These are phyloP conservation scores for Lepiota subincarnata DNA, from an alignment of 768 basidiomycete species.

Conservation along the genomic window DNA sequence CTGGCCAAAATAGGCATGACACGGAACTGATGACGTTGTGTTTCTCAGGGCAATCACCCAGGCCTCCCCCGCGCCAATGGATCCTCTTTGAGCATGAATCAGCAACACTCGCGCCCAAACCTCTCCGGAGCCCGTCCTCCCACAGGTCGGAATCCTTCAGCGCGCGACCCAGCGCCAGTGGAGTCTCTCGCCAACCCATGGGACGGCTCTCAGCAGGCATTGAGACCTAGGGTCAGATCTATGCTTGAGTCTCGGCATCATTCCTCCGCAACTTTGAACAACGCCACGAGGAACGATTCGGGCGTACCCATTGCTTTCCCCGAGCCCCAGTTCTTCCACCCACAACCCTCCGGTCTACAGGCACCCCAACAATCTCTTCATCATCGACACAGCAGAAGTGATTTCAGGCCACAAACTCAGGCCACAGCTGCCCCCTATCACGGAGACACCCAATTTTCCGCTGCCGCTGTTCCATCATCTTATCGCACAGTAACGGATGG, in stretches of 20 bases:
- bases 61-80: not conserved
- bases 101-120: not conserved
- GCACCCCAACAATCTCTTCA: constrained; percentile 18
- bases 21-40: not conserved
- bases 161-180: not conserved
- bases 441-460: constrained; percentile 29
- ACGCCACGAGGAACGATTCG: not conserved
- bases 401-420: constrained; percentile 22
- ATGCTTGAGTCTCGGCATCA: not conserved
- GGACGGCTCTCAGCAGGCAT: not conserved
- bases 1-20: too few relatives aligned
- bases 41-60: constrained; percentile 4
- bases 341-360: constrained; percentile 29
- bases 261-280: not conserved
- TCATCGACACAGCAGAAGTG: constrained; percentile 38
- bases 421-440: constrained; percentile 12
- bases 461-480: constrained; percentile 32
- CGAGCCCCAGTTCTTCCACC: constrained; percentile 45
- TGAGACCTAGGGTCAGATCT: constrained; percentile 1
- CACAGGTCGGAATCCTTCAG: not conserved
- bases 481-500: constrained; percentile 12
- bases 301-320: constrained; percentile 36
- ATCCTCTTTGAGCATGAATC: not conserved
- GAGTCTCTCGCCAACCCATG: constrained; percentile 1
- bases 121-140: not conserved